Percentiles rank a stretch among this genome's conserved stretches.
These are phyloP conservation scores for Immersiella caudata DNA, from an alignment of 495 filamentous ascomycete species.

Conservation along the genomic window DNA sequence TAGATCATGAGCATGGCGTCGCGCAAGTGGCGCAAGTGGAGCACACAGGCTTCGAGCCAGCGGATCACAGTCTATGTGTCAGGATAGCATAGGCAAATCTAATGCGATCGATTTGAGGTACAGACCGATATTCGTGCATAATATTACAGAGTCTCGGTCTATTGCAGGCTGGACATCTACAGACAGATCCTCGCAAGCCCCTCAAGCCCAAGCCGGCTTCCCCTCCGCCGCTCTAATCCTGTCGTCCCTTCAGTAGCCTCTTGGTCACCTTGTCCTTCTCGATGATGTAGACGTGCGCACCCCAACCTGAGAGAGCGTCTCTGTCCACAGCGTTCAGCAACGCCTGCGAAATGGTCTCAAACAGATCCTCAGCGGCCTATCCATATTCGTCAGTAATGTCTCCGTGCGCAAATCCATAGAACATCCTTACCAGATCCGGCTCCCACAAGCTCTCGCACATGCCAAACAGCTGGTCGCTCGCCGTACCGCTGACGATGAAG, in stretches of 20 bases:
- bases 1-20: conserved; percentile 18
- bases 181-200: not conserved
- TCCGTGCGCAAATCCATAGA: not conserved
- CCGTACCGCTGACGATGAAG: conserved; percentile 96
- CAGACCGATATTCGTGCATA: conserved; percentile 10
- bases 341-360: conserved; percentile 98
- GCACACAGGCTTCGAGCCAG: not conserved
- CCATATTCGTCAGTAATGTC: not conserved
- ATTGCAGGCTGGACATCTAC: not conserved
- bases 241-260: conserved; percentile 88
- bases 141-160: conserved; percentile 9
- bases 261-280: conserved; percentile 99
- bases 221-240: conserved; percentile 48
- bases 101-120: not conserved
- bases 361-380: conserved; percentile 88
- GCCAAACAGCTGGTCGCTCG: conserved; percentile 95
- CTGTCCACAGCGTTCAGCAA: conserved; percentile 93
- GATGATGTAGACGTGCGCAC: conserved; percentile 97
- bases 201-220: conserved; percentile 5
- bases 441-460: conserved; percentile 99
- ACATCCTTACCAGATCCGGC: conserved; percentile 79
- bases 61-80: conserved; percentile 11
- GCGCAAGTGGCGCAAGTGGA: conserved; percentile 7
- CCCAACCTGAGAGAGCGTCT: conserved; percentile 96
- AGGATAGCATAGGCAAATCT: conserved; percentile 6